A percentile compares a stretch with the other conserved stretches of the same genome.
Evolutionary conservation across 495 filamentous ascomycete species (phyloP).

Genomic region (Coniosporium apollinis): DNA sequence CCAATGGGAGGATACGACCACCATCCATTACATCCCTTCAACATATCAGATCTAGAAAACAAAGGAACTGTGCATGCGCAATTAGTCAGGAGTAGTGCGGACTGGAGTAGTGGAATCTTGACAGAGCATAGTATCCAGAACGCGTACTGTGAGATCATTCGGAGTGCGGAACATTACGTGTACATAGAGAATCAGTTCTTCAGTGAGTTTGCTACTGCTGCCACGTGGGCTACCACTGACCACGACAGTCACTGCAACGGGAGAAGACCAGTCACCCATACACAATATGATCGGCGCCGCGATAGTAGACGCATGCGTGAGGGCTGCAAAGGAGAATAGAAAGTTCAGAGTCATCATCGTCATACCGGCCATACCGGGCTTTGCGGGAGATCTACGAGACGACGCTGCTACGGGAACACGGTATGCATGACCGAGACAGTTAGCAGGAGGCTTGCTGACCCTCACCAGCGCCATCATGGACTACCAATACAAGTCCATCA

Average conservation of each 20-base stretch:
- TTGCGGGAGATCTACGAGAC: constrained; percentile 76
- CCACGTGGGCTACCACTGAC: neutral
- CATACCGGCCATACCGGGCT: constrained; percentile 83
- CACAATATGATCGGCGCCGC: constrained; percentile 74
- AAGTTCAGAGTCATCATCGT: constrained; percentile 86
- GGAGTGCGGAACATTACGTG: constrained; percentile 72
- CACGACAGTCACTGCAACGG: constrained; percentile 61
- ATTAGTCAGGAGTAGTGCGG: constrained; percentile 67
- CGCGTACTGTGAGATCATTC: constrained; percentile 73
- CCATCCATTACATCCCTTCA: constrained; percentile 56
- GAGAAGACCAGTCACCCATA: constrained; percentile 67
- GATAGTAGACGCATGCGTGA: constrained; percentile 78
- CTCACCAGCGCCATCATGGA: constrained; percentile 89
- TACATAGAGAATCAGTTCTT: constrained; percentile 99
- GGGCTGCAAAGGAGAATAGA: constrained; percentile 63
- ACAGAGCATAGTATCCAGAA: constrained; percentile 85
- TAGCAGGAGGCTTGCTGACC: no score
- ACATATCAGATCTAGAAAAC: constrained; percentile 31
- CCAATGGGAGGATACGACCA: constrained; percentile 74
- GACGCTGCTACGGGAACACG: constrained; percentile 70
- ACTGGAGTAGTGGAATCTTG: constrained; percentile 92
- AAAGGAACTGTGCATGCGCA: constrained; percentile 69
- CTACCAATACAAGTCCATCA: constrained; percentile 94
- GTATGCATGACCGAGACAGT: no score
- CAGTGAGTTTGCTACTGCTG: constrained; percentile 24